Conservation (phyloP, 2,329 filamentous ascomycete genomes). For the Aspergillus tamarii region DNA sequence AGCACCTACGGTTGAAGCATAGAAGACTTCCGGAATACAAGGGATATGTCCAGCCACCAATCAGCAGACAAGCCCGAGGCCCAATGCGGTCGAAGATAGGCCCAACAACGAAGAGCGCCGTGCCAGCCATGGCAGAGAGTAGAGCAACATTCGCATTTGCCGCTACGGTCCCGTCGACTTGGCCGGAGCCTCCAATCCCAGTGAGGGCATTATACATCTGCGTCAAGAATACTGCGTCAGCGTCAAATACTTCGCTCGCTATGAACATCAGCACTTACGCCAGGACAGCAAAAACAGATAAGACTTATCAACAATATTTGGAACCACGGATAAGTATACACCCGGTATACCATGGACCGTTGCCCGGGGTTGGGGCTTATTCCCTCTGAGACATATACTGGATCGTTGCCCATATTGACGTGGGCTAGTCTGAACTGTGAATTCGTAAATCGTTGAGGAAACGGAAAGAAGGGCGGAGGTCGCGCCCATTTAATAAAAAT, state of each 20-base stretch:
- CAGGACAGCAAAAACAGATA: constrained; percentile 55
- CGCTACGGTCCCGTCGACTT: constrained; percentile 51
- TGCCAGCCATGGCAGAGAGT: constrained; percentile 47
- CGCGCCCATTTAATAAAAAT: not conserved
- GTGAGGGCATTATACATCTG: constrained; percentile 55
- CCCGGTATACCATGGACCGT: not conserved
- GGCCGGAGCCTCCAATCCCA: constrained; percentile 51
- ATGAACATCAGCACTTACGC: constrained; percentile 14
- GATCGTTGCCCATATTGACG: not conserved
- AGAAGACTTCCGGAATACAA: constrained; percentile 51
- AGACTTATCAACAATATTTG: constrained; percentile 54
- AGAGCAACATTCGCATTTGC: constrained; percentile 52
- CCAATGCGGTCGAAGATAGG: constrained; percentile 50
- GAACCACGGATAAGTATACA: constrained; percentile 46
- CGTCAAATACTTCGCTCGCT: too few relatives aligned
- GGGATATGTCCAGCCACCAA: constrained; percentile 53
- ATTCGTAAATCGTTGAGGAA: not conserved
- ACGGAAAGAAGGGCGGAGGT: not conserved
- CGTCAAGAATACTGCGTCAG: not conserved
- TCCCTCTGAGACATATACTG: not conserved
- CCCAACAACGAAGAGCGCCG: constrained; percentile 50
- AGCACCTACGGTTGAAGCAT: constrained; percentile 44
- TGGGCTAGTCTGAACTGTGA: not conserved
- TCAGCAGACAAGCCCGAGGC: constrained; percentile 46
- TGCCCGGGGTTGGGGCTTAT: not conserved